A percentile compares a stretch with the other conserved stretches of the same genome.
phyloP scores from a whole-genome alignment of 169 alveolate genomes.

The Babesia divergens region DNA sequence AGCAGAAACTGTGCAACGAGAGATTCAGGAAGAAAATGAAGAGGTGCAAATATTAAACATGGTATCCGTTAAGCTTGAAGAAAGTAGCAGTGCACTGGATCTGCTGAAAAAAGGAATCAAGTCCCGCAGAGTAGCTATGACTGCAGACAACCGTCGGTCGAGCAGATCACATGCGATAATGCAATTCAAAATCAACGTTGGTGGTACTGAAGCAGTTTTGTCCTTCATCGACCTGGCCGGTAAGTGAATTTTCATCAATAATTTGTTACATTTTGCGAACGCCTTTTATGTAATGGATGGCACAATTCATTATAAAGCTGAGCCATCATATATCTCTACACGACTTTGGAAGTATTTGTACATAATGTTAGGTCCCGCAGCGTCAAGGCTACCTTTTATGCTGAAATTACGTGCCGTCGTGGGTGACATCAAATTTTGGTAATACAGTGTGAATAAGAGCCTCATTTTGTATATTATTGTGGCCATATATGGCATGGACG shows the following conservation, averaged over 20 bases:
- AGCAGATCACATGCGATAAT: slow-evolving; percentile 93
- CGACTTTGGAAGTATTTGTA: too few relatives aligned
- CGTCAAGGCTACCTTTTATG: too few relatives aligned
- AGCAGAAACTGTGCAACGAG: slow-evolving; percentile 67
- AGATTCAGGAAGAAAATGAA: slow-evolving; percentile 78
- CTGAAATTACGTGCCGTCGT: too few relatives aligned
- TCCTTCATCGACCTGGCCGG: slow-evolving; percentile 94
- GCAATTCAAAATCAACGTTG: slow-evolving; percentile 64
- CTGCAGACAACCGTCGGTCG: slow-evolving; percentile 92
- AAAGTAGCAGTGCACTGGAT: slow-evolving; percentile 82
- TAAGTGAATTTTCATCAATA: too few relatives aligned
- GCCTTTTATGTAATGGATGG: too few relatives aligned
- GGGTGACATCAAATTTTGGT: too few relatives aligned
- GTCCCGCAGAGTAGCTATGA: slow-evolving; percentile 90
- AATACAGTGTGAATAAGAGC: too few relatives aligned
- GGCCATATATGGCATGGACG: too few relatives aligned
- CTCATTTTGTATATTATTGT: too few relatives aligned
- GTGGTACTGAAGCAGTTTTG: slow-evolving; percentile 70
- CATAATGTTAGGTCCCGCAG: too few relatives aligned
- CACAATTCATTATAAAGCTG: too few relatives aligned
- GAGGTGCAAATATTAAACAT: slow-evolving; percentile 74
- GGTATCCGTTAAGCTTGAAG: slow-evolving; percentile 64
- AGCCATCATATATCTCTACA: too few relatives aligned
- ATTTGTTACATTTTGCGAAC: background rate
- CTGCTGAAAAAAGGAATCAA: slow-evolving; percentile 88